phyloP scores from a whole-genome alignment of 139 green algal genomes.

The Asterochloris erici region DNA sequence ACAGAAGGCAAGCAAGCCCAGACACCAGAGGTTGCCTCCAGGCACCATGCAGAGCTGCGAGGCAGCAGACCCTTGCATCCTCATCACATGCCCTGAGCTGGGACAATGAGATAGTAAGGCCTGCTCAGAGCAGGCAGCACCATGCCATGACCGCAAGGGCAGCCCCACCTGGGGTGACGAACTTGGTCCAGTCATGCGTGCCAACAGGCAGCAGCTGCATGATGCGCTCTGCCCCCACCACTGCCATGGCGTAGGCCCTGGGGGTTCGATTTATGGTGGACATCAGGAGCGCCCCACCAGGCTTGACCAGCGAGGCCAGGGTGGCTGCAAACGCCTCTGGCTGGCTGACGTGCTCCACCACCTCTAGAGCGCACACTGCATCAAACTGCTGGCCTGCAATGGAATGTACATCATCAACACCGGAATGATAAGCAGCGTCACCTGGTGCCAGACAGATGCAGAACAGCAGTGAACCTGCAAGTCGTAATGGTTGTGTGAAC shows the following conservation, averaged over 20 bases:
- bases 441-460: too few species aligned
- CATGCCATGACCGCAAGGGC: neutral
- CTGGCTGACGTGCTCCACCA: conserved; percentile 66
- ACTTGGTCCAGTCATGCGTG: conserved; percentile 86
- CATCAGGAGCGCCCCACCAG: conserved; percentile 60
- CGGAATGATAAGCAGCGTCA: neutral
- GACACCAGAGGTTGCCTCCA: neutral
- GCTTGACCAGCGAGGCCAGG: conserved; percentile 22
- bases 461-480: too few species aligned
- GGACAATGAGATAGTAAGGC: neutral
- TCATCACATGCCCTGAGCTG: neutral
- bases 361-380: conserved; percentile 63
- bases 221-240: conserved; percentile 83
- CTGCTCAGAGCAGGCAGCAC: neutral
- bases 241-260: conserved; percentile 69
- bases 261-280: conserved; percentile 89
- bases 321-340: conserved; percentile 40
- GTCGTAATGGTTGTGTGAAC: too few species aligned
- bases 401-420: neutral
- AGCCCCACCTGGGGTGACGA: conserved; percentile 75
- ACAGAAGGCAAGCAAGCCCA: neutral
- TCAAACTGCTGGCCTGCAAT: conserved; percentile 41
- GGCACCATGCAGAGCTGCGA: neutral
- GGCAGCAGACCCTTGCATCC: neutral
- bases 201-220: conserved; percentile 58